phyloP scores from a whole-genome alignment of 2,329 filamentous ascomycete species.

The Cadophora gregata region DNA sequence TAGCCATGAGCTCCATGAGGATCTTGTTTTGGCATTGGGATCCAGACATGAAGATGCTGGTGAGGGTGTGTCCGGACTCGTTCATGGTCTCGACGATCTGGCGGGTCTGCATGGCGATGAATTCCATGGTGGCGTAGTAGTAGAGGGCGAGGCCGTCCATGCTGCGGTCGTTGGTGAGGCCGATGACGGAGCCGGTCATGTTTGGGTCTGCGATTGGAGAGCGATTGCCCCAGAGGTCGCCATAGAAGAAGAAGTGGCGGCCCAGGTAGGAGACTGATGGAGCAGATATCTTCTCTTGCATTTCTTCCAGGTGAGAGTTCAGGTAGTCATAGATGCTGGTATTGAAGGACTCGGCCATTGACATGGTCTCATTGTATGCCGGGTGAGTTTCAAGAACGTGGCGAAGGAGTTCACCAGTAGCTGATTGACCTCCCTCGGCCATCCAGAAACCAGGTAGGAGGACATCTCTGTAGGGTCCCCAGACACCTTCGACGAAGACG shows the following conservation, averaged over 20 bases:
- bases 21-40: constrained; percentile 96
- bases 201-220: constrained; percentile 90
- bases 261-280: constrained; percentile 85
- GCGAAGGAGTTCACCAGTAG: constrained; percentile 91
- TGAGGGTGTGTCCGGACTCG: constrained; percentile 82
- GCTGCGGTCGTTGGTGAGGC: constrained; percentile 84
- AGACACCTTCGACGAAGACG: constrained; percentile 93
- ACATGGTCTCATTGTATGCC: constrained; percentile 80
- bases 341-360: constrained; percentile 80
- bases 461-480: constrained; percentile 96
- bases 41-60: constrained; percentile 97
- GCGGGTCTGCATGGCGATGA: constrained; percentile 94
- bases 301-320: constrained; percentile 81
- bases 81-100: constrained; percentile 98
- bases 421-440: constrained; percentile 95
- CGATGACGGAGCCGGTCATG: constrained; percentile 91
- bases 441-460: constrained; percentile 94
- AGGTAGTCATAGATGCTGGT: constrained; percentile 95
- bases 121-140: constrained; percentile 97
- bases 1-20: constrained; percentile 89
- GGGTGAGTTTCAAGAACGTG: constrained; percentile 96
- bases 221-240: constrained; percentile 95
- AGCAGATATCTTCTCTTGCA: constrained; percentile 71
- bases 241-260: constrained; percentile 98
- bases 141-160: constrained; percentile 86